These are phyloP conservation scores for Rhizopogon rudus DNA, from an alignment of 768 basidiomycete species.

Conservation along the genomic window DNA sequence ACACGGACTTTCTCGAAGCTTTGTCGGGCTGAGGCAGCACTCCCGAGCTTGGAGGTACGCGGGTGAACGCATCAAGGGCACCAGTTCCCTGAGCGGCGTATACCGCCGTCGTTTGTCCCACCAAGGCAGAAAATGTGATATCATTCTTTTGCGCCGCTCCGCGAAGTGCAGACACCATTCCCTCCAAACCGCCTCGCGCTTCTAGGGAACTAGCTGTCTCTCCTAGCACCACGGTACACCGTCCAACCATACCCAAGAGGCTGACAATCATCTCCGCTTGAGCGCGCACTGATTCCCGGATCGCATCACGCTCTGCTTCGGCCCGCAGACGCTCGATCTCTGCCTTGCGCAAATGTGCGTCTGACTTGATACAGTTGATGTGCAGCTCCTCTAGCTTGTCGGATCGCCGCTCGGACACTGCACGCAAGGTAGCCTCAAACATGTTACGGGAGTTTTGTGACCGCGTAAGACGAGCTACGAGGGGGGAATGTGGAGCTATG, in stretches of 20 bases:
- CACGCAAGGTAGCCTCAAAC: constrained; percentile 85
- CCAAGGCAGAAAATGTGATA: constrained; percentile 56
- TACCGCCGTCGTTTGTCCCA: constrained; percentile 62
- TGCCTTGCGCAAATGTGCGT: constrained; percentile 57
- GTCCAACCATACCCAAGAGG: constrained; percentile 76
- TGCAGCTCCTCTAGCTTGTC: constrained; percentile 72
- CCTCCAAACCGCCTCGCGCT: constrained; percentile 31
- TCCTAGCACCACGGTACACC: constrained; percentile 68
- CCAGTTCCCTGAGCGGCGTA: constrained; percentile 41
- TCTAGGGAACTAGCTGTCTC: constrained; percentile 47
- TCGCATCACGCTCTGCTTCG: constrained; percentile 58
- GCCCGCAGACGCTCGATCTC: constrained; percentile 69
- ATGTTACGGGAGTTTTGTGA: constrained; percentile 73
- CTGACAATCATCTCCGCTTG: constrained; percentile 66
- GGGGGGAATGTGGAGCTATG: constrained; percentile 50
- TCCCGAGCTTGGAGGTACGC: constrained; percentile 45
- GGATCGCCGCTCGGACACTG: constrained; percentile 72
- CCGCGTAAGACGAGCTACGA: constrained; percentile 56
- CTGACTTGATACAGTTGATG: constrained; percentile 66
- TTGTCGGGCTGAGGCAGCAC: constrained; percentile 34
- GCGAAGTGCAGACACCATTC: constrained; percentile 46
- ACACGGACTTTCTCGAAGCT: constrained; percentile 39
- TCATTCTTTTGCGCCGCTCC: constrained; percentile 64
- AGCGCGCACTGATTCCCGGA: constrained; percentile 54
- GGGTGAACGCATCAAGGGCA: constrained; percentile 43